A percentile compares a stretch with the other conserved stretches of the same genome.
These are phyloP conservation scores for Chalara sp. DNA, from an alignment of 2,329 filamentous ascomycete genomes.

Conservation along the genomic window DNA sequence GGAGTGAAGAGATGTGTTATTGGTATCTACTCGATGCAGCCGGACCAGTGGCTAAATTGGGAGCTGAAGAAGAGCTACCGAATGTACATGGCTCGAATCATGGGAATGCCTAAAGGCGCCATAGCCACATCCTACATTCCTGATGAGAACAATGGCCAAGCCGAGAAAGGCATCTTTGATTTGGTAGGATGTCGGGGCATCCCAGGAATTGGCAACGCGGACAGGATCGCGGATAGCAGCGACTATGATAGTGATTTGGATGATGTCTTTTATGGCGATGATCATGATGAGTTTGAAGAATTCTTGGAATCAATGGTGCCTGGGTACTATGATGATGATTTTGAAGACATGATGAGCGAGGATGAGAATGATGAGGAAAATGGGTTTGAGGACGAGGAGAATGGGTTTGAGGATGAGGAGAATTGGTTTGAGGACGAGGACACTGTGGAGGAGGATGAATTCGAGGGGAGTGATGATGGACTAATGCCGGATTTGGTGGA, in stretches of 20 bases:
- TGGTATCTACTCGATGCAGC: neutral
- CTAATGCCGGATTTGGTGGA: no score
- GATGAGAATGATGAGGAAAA: no score
- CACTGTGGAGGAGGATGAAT: no score
- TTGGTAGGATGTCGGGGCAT: neutral
- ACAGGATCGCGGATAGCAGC: neutral
- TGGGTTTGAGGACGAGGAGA: no score
- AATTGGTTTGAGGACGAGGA: no score
- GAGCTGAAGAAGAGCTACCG: slow-evolving; percentile 1
- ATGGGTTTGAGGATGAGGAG: no score
- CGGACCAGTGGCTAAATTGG: slow-evolving; percentile 1
- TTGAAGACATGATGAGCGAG: no score
- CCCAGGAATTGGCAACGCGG: neutral
- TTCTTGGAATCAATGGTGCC: no score
- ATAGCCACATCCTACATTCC: neutral
- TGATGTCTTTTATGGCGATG: neutral
- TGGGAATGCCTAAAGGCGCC: neutral
- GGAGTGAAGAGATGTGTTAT: neutral
- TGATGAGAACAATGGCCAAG: slow-evolving; percentile 1
- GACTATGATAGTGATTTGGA: neutral
- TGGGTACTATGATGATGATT: no score
- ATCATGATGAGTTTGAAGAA: no score
- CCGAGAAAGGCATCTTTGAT: slow-evolving; percentile 1
- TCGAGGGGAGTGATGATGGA: no score
- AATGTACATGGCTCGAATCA: slow-evolving; percentile 1